Evolutionary conservation across 805 yeast genomes (phyloP).

Genomic region (Ogataea degrootiae): DNA sequence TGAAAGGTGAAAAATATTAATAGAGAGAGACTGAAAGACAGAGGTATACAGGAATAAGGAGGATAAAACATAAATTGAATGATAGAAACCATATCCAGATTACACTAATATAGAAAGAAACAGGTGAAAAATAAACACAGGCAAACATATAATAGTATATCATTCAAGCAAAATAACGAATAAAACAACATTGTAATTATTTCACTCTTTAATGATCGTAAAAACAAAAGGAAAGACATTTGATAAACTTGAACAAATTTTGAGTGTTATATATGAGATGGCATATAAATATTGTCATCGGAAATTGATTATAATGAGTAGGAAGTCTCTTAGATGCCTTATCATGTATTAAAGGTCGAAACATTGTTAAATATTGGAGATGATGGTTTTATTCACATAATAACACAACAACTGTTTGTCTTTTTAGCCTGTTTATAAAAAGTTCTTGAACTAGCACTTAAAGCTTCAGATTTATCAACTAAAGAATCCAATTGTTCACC

Average conservation of each 20-base stretch:
- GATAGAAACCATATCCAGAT: not conserved
- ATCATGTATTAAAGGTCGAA: not conserved
- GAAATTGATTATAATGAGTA: no score
- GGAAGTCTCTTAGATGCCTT: no score
- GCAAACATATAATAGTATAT: not conserved
- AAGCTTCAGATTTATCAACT: constrained; percentile 93
- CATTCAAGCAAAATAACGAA: not conserved
- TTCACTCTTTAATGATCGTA: no score
- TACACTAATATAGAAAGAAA: not conserved
- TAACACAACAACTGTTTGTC: constrained; percentile 82
- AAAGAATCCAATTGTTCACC: constrained; percentile 93
- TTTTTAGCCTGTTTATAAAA: constrained; percentile 97
- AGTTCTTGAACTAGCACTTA: constrained; percentile 83
- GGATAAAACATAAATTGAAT: not conserved
- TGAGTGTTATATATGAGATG: no score
- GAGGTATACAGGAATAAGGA: not conserved
- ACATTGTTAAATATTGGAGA: not conserved
- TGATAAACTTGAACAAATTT: no score
- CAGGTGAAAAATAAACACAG: not conserved
- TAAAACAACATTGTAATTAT: no score
- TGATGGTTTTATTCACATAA: constrained; percentile 40
- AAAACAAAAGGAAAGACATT: no score
- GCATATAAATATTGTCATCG: no score
- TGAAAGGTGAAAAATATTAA: no score
- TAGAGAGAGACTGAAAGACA: not conserved